Conservation (phyloP, 2,329 filamentous ascomycete species). For the Bipolaris gigantea region DNA sequence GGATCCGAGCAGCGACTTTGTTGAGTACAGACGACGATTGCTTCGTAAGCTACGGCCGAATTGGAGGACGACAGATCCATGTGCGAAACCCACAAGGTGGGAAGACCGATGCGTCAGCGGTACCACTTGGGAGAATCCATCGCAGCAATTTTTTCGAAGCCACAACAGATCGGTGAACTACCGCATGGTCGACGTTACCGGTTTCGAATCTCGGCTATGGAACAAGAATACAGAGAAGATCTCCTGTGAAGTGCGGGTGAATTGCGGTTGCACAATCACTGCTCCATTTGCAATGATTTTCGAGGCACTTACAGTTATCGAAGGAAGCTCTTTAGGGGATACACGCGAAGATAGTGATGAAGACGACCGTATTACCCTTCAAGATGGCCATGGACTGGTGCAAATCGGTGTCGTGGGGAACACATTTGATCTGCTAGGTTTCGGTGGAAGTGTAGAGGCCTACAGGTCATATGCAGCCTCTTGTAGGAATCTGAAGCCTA, state of each 20-base stretch:
- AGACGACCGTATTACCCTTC: conserved; percentile 1
- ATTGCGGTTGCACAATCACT: conserved; percentile 4
- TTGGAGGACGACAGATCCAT: conserved; percentile 4
- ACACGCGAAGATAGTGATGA: not conserved
- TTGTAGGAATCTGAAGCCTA: not conserved
- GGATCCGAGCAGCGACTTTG: not conserved
- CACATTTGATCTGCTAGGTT: conserved; percentile 4
- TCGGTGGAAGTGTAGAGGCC: conserved; percentile 1
- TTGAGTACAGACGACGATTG: not conserved
- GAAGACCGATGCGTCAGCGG: conserved; percentile 9
- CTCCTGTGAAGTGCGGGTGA: conserved; percentile 8
- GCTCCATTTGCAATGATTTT: conserved; percentile 8
- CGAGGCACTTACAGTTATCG: conserved; percentile 6
- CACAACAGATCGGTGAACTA: conserved; percentile 12
- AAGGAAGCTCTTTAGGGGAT: conserved; percentile 6
- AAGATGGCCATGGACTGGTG: conserved; percentile 6
- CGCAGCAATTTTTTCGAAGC: not conserved
- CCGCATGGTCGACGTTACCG: conserved; percentile 1
- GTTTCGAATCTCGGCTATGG: conserved; percentile 3
- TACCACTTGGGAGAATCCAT: conserved; percentile 3
- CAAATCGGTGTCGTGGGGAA: conserved; percentile 4
- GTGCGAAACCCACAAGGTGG: conserved; percentile 4
- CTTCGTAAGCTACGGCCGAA: conserved; percentile 3
- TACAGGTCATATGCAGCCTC: not conserved
- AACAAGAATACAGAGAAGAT: not conserved